Conservation (phyloP, 176 grass and related monocot species). For the Hyparrhenia diplandra region DNA sequence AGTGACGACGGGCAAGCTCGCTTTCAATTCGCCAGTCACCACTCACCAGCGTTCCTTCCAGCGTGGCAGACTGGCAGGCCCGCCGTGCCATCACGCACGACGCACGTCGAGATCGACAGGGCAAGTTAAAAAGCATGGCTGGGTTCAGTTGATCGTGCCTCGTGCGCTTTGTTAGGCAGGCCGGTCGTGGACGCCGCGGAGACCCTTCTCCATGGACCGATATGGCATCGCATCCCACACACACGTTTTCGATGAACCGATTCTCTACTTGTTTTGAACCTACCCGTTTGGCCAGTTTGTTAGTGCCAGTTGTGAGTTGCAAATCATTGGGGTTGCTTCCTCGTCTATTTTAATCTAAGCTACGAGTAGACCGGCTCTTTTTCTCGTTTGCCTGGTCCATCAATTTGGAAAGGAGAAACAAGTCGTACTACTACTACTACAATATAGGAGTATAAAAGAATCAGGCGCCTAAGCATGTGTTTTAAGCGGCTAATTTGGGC, state of each 20-base stretch:
- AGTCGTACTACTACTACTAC: background rate
- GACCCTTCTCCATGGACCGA: background rate
- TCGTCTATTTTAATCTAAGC: background rate
- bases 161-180: slow-evolving; percentile 3
- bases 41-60: background rate
- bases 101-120: background rate
- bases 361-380: background rate
- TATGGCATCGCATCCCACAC: background rate
- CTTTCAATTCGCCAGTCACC: background rate
- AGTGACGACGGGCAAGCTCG: background rate
- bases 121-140: background rate
- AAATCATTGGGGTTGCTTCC: slow-evolving; percentile 17
- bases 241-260: slow-evolving; percentile 1
- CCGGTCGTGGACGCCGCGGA: no score
- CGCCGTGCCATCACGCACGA: background rate
- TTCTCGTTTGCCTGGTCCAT: slow-evolving; percentile 2
- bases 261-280: background rate
- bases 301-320: background rate
- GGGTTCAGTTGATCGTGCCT: background rate
- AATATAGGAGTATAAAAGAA: slow-evolving; percentile 16
- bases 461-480: slow-evolving; percentile 22
- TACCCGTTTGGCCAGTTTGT: background rate
- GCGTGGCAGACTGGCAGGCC: background rate
- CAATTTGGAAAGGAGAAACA: background rate
- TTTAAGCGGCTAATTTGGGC: background rate